Evolutionary conservation across 2,329 filamentous ascomycete species (phyloP).

Genomic region (Pseudogymnoascus sp.): DNA sequence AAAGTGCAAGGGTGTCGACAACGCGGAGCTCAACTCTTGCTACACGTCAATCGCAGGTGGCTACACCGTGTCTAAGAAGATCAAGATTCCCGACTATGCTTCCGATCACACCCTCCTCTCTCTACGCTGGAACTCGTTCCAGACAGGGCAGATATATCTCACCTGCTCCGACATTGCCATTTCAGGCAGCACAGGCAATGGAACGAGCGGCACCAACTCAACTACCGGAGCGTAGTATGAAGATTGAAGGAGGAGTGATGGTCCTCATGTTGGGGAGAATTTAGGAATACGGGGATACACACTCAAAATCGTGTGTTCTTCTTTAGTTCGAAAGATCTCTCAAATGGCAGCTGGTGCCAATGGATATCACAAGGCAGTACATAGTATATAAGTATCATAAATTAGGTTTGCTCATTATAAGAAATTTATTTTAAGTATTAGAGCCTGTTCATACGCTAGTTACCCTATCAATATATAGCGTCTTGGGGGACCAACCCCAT

Average conservation of each 20-base stretch:
- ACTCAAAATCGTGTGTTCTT: no score
- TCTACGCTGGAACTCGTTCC: conserved; percentile 48
- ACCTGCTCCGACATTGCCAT: conserved; percentile 47
- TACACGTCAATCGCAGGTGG: conserved; percentile 45
- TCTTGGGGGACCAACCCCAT: no score
- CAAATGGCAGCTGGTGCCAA: no score
- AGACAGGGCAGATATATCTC: conserved; percentile 47
- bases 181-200: neutral
- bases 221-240: neutral
- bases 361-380: no score
- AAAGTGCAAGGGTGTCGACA: conserved; percentile 37
- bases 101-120: conserved; percentile 45
- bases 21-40: conserved; percentile 37
- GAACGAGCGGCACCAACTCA: neutral
- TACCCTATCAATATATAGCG: no score
- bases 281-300: no score
- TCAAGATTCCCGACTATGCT: conserved; percentile 26
- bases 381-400: no score
- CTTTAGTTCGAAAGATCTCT: no score
- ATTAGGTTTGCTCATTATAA: no score
- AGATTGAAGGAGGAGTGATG: neutral
- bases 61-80: conserved; percentile 44
- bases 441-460: no score
- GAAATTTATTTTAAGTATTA: no score
- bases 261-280: no score